Evolutionary conservation across 768 basidiomycete genomes (phyloP).

Genomic region (Vishniacozyma victoriae): DNA sequence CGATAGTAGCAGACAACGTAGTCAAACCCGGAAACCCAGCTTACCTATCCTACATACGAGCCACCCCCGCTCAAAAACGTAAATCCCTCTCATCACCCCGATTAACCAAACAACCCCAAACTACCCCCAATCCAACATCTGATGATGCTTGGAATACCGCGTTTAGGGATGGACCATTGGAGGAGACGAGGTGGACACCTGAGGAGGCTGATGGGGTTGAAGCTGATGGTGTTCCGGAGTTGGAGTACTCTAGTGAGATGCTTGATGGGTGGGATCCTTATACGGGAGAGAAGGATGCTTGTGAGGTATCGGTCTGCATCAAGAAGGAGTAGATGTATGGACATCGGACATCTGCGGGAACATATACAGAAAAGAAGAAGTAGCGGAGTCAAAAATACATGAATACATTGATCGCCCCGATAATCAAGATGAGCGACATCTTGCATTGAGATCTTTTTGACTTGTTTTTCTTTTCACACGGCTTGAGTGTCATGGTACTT

Average conservation of each 20-base stretch:
- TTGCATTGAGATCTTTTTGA: no score
- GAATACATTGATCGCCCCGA: no score
- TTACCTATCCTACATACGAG: conserved; percentile 44
- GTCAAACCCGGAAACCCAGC: conserved; percentile 45
- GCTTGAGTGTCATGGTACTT: no score
- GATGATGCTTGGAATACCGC: conserved; percentile 27
- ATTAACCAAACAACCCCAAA: conserved; percentile 19
- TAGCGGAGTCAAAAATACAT: no score
- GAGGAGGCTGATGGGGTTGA: conserved; percentile 36
- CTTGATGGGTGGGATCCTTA: conserved; percentile 43
- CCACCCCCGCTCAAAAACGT: conserved; percentile 33
- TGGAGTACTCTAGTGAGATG: conserved; percentile 40
- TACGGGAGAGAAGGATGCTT: conserved; percentile 43
- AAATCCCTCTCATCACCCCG: conserved; percentile 8
- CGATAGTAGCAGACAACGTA: conserved; percentile 45
- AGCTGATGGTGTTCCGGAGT: conserved; percentile 30
- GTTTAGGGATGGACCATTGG: conserved; percentile 38
- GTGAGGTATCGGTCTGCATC: conserved; percentile 39
- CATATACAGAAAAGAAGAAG: no score
- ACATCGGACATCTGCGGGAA: no score
- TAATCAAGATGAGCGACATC: no score
- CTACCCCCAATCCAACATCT: conserved; percentile 30
- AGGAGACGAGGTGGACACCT: conserved; percentile 38
- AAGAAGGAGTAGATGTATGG: conserved; percentile 32
- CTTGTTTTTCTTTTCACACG: no score